These are phyloP conservation scores for Botrytis squamosa DNA, from an alignment of 2,329 filamentous ascomycete genomes.

Conservation along the genomic window DNA sequence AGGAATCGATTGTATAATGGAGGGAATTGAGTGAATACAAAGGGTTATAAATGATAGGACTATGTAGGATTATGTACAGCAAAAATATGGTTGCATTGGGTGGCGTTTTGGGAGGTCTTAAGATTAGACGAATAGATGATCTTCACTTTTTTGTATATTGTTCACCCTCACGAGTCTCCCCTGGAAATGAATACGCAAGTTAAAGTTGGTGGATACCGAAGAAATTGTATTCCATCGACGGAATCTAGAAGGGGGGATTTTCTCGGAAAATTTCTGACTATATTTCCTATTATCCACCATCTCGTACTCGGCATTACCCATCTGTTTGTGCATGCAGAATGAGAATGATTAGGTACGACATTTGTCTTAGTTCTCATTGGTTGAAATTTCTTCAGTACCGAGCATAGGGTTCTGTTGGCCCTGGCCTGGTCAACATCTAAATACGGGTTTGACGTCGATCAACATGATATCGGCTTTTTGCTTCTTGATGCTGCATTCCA, in stretches of 20 bases:
- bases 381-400: not conserved
- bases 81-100: slow-evolving; percentile 18
- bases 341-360: slow-evolving; percentile 6
- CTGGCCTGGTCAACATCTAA: not conserved
- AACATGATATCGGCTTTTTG: not conserved
- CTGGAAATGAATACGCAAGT: not conserved
- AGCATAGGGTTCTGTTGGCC: not conserved
- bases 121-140: slow-evolving; percentile 23
- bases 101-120: slow-evolving; percentile 12
- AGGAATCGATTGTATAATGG: slow-evolving; percentile 33
- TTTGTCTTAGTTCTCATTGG: not conserved
- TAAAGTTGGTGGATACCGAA: not conserved
- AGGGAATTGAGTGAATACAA: not conserved
- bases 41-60: slow-evolving; percentile 4
- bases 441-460: not conserved
- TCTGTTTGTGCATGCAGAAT: not conserved
- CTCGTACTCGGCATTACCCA: not conserved
- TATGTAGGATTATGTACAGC: slow-evolving; percentile 23
- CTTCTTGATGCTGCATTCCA: too few relatives aligned
- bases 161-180: not conserved
- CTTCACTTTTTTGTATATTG: slow-evolving; percentile 19
- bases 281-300: not conserved
- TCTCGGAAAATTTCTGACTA: not conserved
- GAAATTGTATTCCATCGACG: not conserved
- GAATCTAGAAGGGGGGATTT: not conserved